A percentile compares a stretch with the other conserved stretches of the same genome.
These are phyloP conservation scores for Fulvia fulva DNA, from an alignment of 2,329 filamentous ascomycete genomes.

Conservation along the genomic window DNA sequence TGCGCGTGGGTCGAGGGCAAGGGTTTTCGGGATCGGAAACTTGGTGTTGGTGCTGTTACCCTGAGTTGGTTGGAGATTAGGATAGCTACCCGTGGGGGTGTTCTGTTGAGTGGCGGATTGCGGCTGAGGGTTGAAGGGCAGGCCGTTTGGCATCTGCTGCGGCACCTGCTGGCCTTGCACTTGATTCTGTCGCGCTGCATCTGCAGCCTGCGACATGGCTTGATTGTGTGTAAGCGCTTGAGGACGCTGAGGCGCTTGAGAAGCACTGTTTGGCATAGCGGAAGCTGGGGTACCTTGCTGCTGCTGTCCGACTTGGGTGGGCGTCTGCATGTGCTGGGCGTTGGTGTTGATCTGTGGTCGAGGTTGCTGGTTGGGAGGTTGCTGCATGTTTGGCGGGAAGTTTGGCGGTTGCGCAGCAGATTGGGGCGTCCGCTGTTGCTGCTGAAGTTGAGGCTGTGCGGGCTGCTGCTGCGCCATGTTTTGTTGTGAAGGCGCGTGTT, in stretches of 20 bases:
- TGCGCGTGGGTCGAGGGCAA: conserved; percentile 68
- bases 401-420: conserved; percentile 21
- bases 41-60: conserved; percentile 52
- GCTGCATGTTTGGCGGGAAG: conserved; percentile 28
- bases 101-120: conserved; percentile 22
- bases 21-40: conserved; percentile 77
- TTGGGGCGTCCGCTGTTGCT: conserved; percentile 32
- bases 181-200: conserved; percentile 12
- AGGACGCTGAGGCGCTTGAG: conserved; percentile 24
- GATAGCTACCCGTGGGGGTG: conserved; percentile 21
- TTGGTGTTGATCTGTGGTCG: conserved; percentile 19
- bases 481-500: conserved; percentile 19
- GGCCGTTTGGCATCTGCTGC: conserved; percentile 23
- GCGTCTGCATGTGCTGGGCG: conserved; percentile 21
- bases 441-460: conserved; percentile 21
- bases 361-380: conserved; percentile 16
- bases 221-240: conserved; percentile 42
- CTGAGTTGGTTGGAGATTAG: conserved; percentile 24
- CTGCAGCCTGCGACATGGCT: conserved; percentile 40
- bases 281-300: conserved; percentile 19
- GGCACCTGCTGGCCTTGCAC: conserved; percentile 19
- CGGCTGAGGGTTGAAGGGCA: conserved; percentile 21
- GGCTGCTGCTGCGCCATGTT: conserved; percentile 25
- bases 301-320: conserved; percentile 19
- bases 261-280: conserved; percentile 17